Conservation (phyloP, 2,329 filamentous ascomycete genomes). For the Apiospora kogelbergensis region DNA sequence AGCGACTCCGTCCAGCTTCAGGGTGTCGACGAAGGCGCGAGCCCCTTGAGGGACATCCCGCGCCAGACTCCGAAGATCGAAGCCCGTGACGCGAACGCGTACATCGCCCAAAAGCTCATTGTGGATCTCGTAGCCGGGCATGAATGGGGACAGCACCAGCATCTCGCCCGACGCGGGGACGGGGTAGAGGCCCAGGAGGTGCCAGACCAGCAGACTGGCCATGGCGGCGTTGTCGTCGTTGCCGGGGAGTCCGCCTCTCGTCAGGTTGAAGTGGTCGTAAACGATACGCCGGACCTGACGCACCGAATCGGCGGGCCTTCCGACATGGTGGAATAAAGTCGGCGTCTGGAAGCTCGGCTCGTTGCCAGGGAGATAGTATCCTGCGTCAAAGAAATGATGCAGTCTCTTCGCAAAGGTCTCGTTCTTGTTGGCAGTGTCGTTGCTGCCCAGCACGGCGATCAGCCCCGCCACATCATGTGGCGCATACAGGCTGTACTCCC, state of each 20-base stretch:
- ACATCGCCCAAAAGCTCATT: background rate
- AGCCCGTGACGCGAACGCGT: background rate
- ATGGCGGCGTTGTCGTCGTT: constrained; percentile 16
- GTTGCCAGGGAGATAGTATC: constrained; percentile 11
- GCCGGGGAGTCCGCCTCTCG: constrained; percentile 9
- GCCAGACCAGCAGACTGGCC: constrained; percentile 10
- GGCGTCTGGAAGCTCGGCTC: constrained; percentile 15
- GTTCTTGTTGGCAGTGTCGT: background rate
- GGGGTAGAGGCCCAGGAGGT: background rate
- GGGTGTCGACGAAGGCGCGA: background rate
- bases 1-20: background rate
- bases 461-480: constrained; percentile 4
- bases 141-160: background rate
- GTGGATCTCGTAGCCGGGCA: constrained; percentile 6
- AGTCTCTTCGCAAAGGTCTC: background rate
- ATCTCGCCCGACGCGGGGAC: background rate
- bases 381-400: constrained; percentile 8
- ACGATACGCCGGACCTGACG: constrained; percentile 12
- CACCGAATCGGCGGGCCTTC: constrained; percentile 9
- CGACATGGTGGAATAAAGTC: constrained; percentile 12
- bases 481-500: constrained; percentile 9
- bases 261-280: constrained; percentile 17
- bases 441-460: background rate
- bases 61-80: background rate
- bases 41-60: background rate